Evolutionary conservation across 2,329 filamentous ascomycete species (phyloP), one percentile per base, ranked within the genome.

Genomic region (Colletotrichum sp.): DNA sequence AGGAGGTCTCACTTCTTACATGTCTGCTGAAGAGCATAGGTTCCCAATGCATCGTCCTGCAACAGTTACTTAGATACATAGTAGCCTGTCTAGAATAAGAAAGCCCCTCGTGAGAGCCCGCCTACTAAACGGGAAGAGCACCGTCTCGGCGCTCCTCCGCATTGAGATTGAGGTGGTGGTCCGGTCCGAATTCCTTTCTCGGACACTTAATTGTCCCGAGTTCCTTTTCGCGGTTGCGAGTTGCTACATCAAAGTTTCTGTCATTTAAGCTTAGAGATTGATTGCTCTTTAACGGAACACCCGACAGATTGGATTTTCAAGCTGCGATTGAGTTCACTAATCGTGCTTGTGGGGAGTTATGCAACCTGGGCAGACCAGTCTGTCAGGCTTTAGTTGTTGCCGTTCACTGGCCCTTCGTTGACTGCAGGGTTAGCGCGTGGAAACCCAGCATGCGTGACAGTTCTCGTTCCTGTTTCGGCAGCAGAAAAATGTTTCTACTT

Each of bases 31-130:
- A 47, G 0, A 18, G 9, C 43, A 47, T 4, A 3, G n/a, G 6
- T 21, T 21, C 18, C 2, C n/a, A 3, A 3, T 47, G n/a, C n/a
- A 47, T 47, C 9, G 18, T 1, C 18, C 1, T 47, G 16, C 9
- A 47, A 47, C 12, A 2, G 8, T 12, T 18, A 47, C 6, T 2
- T 47, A 47, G 43, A n/a, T 47, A 13, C 18, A 11, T 21, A 4
- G 43, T 47, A 47, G n/a, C 11, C 43, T 47, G 43, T 13, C 11
- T 13, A 11, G 6, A 47, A 47, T 21, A 21, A n/a, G 18, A 2
- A 47, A 21, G 13, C 6, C 4, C 6, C n/a, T 47, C 6, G 6
- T 0, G 43, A 0, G 6, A 5, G 3, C 11, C 6, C n/a, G 21
- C 43, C 43, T 8, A 7, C 11, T 4, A 6, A 47, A 11, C 1